Percentiles rank a stretch among this genome's conserved stretches.
These are phyloP conservation scores for Arthroderma uncinatum DNA, from an alignment of 2,329 filamentous ascomycete genomes.

Conservation along the genomic window DNA sequence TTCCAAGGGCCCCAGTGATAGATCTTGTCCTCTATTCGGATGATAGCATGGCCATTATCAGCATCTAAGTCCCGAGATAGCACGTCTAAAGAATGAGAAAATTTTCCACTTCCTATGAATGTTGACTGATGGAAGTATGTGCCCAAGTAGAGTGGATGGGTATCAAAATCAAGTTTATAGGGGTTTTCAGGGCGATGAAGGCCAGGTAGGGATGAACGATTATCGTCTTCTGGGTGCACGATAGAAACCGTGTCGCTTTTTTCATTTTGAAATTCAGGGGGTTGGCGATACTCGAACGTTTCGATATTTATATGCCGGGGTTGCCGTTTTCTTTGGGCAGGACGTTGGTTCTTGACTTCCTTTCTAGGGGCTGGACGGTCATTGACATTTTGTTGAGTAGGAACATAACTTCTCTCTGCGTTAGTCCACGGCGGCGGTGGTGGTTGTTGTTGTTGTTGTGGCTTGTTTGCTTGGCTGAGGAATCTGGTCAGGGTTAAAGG, in stretches of 20 bases:
- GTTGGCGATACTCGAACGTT: conserved; percentile 36
- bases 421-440: background rate
- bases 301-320: conserved; percentile 40
- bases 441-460: no score
- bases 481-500: conserved; percentile 28
- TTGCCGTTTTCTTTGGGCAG: conserved; percentile 26
- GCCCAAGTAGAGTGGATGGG: conserved; percentile 39
- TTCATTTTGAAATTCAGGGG: conserved; percentile 19
- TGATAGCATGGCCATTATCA: conserved; percentile 27
- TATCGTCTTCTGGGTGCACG: conserved; percentile 1
- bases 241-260: conserved; percentile 6
- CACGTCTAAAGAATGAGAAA: conserved; percentile 37
- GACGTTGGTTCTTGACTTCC: background rate
- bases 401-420: background rate
- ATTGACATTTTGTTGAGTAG: background rate
- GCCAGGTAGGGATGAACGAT: conserved; percentile 22
- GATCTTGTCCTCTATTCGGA: conserved; percentile 27
- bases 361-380: background rate
- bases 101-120: conserved; percentile 48
- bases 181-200: conserved; percentile 39
- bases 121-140: conserved; percentile 47
- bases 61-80: conserved; percentile 35
- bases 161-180: conserved; percentile 45
- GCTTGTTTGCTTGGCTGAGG: conserved; percentile 16
- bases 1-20: conserved; percentile 45